Conservation (phyloP, 176 grass and related monocot genomes). For the Oryza glumipatula region DNA sequence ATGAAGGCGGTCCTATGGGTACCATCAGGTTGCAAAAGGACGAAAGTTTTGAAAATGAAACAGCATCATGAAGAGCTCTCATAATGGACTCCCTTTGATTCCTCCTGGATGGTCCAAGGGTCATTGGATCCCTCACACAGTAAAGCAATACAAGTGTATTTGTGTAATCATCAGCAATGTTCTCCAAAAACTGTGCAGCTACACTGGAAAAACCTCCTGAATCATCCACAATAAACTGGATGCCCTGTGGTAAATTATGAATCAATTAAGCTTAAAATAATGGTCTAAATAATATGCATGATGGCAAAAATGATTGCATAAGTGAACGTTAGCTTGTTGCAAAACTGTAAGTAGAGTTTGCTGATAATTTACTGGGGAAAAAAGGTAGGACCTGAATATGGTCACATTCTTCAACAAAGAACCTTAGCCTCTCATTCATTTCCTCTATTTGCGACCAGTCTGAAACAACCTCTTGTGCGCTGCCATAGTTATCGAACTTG, state of each 20-base stretch:
- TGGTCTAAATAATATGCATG: background rate
- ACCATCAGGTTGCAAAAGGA: slow-evolving; percentile 78
- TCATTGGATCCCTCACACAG: slow-evolving; percentile 64
- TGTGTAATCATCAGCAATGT: slow-evolving; percentile 89
- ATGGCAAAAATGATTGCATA: background rate
- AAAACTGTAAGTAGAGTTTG: slow-evolving; percentile 30
- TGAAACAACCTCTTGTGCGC: slow-evolving; percentile 74
- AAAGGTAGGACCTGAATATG: slow-evolving; percentile 82
- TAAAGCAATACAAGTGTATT: slow-evolving; percentile 83
- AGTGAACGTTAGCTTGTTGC: background rate
- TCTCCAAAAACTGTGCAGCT: slow-evolving; percentile 77
- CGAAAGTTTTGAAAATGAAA: slow-evolving; percentile 86
- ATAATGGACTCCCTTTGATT: slow-evolving; percentile 63
- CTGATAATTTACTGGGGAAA: slow-evolving; percentile 27
- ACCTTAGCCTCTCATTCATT: slow-evolving; percentile 89
- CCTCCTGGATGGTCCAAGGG: slow-evolving; percentile 45
- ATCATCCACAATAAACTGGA: slow-evolving; percentile 75
- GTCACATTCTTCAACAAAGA: slow-evolving; percentile 96
- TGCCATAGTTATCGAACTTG: slow-evolving; percentile 79
- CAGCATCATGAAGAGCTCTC: slow-evolving; percentile 77
- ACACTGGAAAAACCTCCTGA: slow-evolving; percentile 74
- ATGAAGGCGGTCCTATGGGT: slow-evolving; percentile 79
- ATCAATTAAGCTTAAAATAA: slow-evolving; percentile 21
- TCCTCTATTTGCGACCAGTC: slow-evolving; percentile 84
- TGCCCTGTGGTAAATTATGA: slow-evolving; percentile 63